Evolutionary conservation across 2,329 filamentous ascomycete genomes (phyloP), one percentile per base, ranked within the genome.

Genomic region (Epichloe uncinata): DNA sequence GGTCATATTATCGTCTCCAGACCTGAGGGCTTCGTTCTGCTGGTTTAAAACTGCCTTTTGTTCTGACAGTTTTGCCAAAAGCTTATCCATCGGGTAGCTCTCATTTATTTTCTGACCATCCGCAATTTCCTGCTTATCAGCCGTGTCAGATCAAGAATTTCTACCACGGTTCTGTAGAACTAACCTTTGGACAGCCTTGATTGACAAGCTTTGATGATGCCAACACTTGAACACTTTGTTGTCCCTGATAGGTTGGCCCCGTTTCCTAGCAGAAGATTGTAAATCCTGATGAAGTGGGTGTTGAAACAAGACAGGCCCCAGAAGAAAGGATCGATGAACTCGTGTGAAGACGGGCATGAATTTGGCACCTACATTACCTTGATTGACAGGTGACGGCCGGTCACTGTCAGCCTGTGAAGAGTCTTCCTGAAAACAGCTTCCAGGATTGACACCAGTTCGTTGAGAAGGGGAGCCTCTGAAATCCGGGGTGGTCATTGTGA

Each of bases 51-150:
- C 63, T 42, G 70, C 70, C 59, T 84, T 79, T 59, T 88, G 84
- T 63, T 89, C 82, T n/a, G 79, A 79, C 45, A 91, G 73, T 61
- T 82, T 85, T 50, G 83, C 79, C 55, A 89, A 70, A 47, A 89
- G 77, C 52, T 82, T 82, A 58, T 93, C 86, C 73, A 90, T 80
- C 8, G 75, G 72, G 50, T 73, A 75, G 33, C 66, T 55, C 40
- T 75, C 73, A 44, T 60, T 77, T 33, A 5, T 40, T 33, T 35
- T 40, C 34, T 30, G 38, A 3, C 26, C 13, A 36, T 53, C 48
- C 22, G 12, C 34, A 1, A 22, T 71, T 57, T 70, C 66, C 66
- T 71, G 73, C 69, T 72, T 62, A 60, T 58, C 61, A 30, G 11
- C 18, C 12, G 57, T 57, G 46, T 56, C 44, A 55, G 18, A 38